Conservation (phyloP, 2,329 filamentous ascomycete genomes). For the Trichophyton mentagrophytes region DNA sequence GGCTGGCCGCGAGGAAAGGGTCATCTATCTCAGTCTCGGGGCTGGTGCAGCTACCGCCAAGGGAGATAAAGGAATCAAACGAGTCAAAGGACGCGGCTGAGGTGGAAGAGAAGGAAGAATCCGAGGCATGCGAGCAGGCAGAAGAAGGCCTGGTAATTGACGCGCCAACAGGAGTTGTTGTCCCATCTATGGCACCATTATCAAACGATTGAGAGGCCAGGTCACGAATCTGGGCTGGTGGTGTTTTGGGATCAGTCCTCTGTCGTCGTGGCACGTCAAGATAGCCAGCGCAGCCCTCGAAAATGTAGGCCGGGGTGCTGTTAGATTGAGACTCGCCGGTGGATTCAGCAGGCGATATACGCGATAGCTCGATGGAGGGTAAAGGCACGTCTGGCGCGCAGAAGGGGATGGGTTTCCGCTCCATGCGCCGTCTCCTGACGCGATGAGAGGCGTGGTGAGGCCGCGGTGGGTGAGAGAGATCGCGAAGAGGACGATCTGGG, state of each 20-base stretch:
- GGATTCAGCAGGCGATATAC: constrained; percentile 15
- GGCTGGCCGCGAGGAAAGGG: constrained; percentile 38
- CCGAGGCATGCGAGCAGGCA: constrained; percentile 45
- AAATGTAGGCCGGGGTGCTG: constrained; percentile 16
- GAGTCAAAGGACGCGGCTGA: constrained; percentile 30
- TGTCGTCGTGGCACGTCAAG: constrained; percentile 29
- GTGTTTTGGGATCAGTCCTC: constrained; percentile 31
- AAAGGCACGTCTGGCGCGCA: constrained; percentile 28
- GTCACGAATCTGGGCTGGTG: constrained; percentile 33
- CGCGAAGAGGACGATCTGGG: constrained; percentile 29
- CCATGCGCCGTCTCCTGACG: constrained; percentile 28
- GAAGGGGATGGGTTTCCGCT: constrained; percentile 24
- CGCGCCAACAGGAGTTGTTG: constrained; percentile 26
- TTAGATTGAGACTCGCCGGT: not conserved
- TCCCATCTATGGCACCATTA: constrained; percentile 19
- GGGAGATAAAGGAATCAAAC: constrained; percentile 42
- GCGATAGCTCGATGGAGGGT: constrained; percentile 32
- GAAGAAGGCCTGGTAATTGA: constrained; percentile 44
- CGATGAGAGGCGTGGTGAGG: constrained; percentile 34
- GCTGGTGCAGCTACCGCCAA: constrained; percentile 49
- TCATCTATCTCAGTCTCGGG: constrained; percentile 47
- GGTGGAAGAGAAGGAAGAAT: constrained; percentile 50
- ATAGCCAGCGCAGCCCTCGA: constrained; percentile 21
- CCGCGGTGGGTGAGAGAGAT: constrained; percentile 32
- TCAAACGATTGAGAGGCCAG: constrained; percentile 22